Conservation (phyloP, 169 alveolate genomes). For the Cryptosporidium andersoni region DNA sequence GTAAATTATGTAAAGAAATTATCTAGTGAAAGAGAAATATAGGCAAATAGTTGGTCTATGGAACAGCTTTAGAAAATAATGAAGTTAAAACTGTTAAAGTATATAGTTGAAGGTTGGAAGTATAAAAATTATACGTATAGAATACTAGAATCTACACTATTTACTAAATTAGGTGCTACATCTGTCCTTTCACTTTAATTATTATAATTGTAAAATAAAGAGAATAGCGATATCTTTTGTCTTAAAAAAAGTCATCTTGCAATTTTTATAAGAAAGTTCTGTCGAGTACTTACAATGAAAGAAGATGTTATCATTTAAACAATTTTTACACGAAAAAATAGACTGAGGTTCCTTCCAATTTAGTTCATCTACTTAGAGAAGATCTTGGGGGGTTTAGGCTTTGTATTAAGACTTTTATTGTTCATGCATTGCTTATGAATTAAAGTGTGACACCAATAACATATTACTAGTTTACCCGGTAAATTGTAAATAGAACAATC, state of each 20-base stretch:
- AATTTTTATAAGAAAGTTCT: slow-evolving; percentile 28
- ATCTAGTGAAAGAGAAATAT: not conserved
- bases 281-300: slow-evolving; percentile 21
- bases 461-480: slow-evolving; percentile 58
- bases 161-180: not conserved
- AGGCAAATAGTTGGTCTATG: too few species aligned
- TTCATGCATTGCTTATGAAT: slow-evolving; percentile 45
- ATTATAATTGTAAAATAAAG: slow-evolving; percentile 6
- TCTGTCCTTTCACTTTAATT: not conserved
- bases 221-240: slow-evolving; percentile 16
- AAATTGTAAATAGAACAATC: slow-evolving; percentile 33
- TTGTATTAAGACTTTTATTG: slow-evolving; percentile 6
- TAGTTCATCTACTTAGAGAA: slow-evolving; percentile 3
- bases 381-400: slow-evolving; percentile 8
- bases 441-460: slow-evolving; percentile 47
- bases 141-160: not conserved
- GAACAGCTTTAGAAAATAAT: too few species aligned
- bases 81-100: too few species aligned
- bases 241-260: slow-evolving; percentile 22
- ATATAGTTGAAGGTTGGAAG: not conserved
- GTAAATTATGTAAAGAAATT: not conserved
- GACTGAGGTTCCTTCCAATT: not conserved
- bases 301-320: slow-evolving; percentile 21
- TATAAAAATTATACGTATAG: not conserved
- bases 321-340: slow-evolving; percentile 6